These are phyloP conservation scores for Orbilia quercus DNA, from an alignment of 2,329 filamentous ascomycete species.

Conservation along the genomic window DNA sequence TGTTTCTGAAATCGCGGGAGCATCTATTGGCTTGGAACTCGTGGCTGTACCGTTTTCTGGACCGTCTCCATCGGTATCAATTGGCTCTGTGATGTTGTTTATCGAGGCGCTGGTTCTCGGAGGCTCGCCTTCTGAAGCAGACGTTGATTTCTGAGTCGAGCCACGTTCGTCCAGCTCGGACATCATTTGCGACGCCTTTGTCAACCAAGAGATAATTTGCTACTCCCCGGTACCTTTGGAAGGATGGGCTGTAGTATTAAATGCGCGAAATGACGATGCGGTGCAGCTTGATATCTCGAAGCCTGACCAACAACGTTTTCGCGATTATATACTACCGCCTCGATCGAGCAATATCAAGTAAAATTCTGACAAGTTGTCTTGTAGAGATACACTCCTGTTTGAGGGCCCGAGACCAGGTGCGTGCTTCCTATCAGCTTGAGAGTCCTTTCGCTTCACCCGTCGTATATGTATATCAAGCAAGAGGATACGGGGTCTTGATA, in stretches of 20 bases:
- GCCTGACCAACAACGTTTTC: constrained; percentile 15
- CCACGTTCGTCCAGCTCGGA: constrained; percentile 39
- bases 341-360: constrained; percentile 11
- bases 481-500: constrained; percentile 18
- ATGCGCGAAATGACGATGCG: constrained; percentile 29
- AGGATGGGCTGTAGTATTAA: constrained; percentile 16
- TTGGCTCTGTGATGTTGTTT: constrained; percentile 23
- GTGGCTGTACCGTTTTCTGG: constrained; percentile 6
- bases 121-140: constrained; percentile 30
- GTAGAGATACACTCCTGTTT: constrained; percentile 8
- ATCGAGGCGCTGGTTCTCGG: constrained; percentile 14
- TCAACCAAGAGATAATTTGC: constrained; percentile 5
- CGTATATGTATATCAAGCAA: constrained; percentile 5
- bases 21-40: constrained; percentile 7
- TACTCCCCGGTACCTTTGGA: constrained; percentile 11
- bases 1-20: constrained; percentile 2
- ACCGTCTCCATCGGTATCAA: neutral
- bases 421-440: neutral
- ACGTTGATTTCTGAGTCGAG: constrained; percentile 19
- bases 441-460: neutral
- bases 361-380: constrained; percentile 4
- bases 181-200: constrained; percentile 29
- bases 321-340: constrained; percentile 9
- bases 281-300: constrained; percentile 42
- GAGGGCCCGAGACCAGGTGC: constrained; percentile 1